Evolutionary conservation across 257 asterid species (phyloP).

Genomic region (Przewalskia tangutica): DNA sequence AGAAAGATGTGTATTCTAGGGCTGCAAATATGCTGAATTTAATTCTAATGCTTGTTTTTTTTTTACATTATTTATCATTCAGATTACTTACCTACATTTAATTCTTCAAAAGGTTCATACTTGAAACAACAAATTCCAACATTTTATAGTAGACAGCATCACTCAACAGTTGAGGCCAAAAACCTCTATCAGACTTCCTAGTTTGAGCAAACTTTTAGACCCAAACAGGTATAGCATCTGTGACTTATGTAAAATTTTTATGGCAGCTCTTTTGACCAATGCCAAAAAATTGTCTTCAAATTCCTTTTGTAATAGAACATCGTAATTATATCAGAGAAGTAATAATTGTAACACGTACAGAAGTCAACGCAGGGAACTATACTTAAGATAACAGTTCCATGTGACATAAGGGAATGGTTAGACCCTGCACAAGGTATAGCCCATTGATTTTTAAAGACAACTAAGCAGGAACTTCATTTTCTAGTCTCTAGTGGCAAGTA

Average conservation of each 20-base stretch:
- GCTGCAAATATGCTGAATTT: not conserved
- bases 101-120: not conserved
- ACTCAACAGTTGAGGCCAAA: not conserved
- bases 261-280: not conserved
- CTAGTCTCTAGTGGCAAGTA: not conserved
- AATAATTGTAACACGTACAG: not conserved
- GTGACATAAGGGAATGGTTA: not conserved
- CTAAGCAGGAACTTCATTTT: not conserved
- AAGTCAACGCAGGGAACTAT: not conserved
- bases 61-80: not conserved
- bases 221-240: not conserved
- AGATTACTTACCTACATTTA: not conserved
- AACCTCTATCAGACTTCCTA: not conserved
- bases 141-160: not conserved
- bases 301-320: not conserved
- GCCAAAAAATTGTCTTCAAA: not conserved
- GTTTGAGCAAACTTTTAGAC: not conserved
- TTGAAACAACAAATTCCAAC: not conserved
- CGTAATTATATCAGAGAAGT: not conserved
- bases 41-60: not conserved
- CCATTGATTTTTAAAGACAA: not conserved
- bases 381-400: not conserved
- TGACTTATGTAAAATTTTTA: not conserved
- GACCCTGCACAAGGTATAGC: not conserved
- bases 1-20: too few species aligned